Conservation (phyloP, 2,329 filamentous ascomycete genomes). For the Dothideomycetes sp. region DNA sequence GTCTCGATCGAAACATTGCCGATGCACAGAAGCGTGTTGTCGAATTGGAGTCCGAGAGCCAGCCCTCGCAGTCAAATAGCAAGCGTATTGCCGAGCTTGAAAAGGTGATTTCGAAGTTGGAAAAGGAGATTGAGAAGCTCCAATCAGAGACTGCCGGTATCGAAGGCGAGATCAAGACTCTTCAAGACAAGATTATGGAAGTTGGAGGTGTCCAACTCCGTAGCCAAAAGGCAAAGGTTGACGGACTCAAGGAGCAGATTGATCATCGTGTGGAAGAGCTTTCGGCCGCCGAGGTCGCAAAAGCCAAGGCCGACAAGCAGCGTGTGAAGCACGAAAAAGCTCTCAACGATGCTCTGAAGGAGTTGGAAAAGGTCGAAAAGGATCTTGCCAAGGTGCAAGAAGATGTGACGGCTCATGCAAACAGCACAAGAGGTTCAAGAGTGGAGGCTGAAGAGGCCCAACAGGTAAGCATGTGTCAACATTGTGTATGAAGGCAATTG, state of each 20-base stretch:
- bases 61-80: slow-evolving; percentile 71
- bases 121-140: slow-evolving; percentile 69
- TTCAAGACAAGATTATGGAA: slow-evolving; percentile 98
- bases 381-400: slow-evolving; percentile 71
- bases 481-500: slow-evolving; percentile 9
- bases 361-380: slow-evolving; percentile 57
- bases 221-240: slow-evolving; percentile 81
- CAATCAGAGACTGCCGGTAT: slow-evolving; percentile 77
- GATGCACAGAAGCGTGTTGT: slow-evolving; percentile 78
- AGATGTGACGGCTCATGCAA: slow-evolving; percentile 67
- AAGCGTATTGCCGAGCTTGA: slow-evolving; percentile 60
- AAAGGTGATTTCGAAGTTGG: slow-evolving; percentile 64
- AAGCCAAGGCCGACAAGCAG: slow-evolving; percentile 89
- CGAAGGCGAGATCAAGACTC: slow-evolving; percentile 80
- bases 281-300: slow-evolving; percentile 76
- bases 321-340: slow-evolving; percentile 79
- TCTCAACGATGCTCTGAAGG: slow-evolving; percentile 64
- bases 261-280: slow-evolving; percentile 68
- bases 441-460: slow-evolving; percentile 72
- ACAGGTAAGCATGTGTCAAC: too few species aligned
- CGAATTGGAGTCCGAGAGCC: slow-evolving; percentile 71
- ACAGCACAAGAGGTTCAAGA: slow-evolving; percentile 61
- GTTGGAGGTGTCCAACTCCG: slow-evolving; percentile 89
- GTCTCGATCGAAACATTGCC: slow-evolving; percentile 68
- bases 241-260: slow-evolving; percentile 78